Base-by-base conservation (phyloP, 495 filamentous ascomycete genomes). In the Neurospora sp. region DNA sequence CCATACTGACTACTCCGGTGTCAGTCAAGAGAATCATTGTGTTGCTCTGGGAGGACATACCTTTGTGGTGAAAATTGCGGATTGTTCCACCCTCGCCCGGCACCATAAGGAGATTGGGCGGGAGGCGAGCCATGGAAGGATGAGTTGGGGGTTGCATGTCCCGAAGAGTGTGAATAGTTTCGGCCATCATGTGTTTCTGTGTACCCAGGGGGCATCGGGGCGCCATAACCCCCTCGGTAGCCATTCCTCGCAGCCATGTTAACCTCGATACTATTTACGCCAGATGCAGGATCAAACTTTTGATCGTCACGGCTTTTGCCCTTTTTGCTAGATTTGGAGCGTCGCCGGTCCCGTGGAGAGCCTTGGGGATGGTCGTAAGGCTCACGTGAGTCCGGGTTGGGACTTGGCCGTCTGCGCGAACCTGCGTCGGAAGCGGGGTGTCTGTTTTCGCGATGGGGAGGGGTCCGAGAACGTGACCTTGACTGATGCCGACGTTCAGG, bases 71-170 rank as follows among this genome's bases (percentile, higher is more conserved):
- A 86, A 53, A 83, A 85, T 76, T 88, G 89, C 47, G 84, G 84
- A 76, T 86, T 86, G 41, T 83, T 87, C 74, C 87, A 87, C 73
- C 82, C 83, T 82, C 89, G 88, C 37, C 86, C 86, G 31, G 88
- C 83, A 39, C 85, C 84, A 79, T 90, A 90, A 2, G 91, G 90
- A 37, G 91, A 93, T 69, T 87, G 85, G 9, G 87, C 85, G 45
- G 87, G 87, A 42, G 92, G 91, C 10, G 90, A 93, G 31, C 86
- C 87, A 74, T 89, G 89, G 74, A 87, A 87, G n/a, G 89, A 90
- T 42, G 86, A 87, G 70, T 82, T 85, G 41, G 90, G 86, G 39
- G 86, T 89, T 45, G 81, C 81, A 69, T 88, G 87, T 20, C 88
- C 87, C 7, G 90, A 85, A 27, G 89, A 89, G 39, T 85, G 85